These are phyloP conservation scores for Balamuthia mandrillaris DNA, from an alignment of 208 protist genomes.

Conservation along the genomic window DNA sequence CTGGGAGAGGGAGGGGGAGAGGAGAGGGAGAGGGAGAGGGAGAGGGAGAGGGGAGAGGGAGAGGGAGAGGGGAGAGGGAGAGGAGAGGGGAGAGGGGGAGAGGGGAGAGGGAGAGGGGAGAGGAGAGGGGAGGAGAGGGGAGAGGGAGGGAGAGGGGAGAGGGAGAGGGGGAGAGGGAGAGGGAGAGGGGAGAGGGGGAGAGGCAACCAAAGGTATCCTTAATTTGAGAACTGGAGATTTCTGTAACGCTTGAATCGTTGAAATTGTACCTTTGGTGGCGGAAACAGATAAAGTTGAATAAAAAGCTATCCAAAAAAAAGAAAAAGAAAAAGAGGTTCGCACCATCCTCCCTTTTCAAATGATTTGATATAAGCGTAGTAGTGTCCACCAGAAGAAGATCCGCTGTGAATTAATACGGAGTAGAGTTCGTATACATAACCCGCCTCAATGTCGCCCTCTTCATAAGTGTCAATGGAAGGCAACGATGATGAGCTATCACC, in stretches of 20 bases:
- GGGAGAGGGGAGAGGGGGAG: neutral
- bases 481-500: too few species aligned
- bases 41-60: too few species aligned
- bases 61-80: too few species aligned
- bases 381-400: constrained; percentile 40
- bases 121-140: too few species aligned
- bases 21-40: too few species aligned
- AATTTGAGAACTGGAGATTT: neutral
- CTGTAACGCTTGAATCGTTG: neutral
- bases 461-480: neutral
- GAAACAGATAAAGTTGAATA: too few species aligned
- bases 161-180: neutral
- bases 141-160: neutral
- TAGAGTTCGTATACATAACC: constrained; percentile 47
- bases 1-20: too few species aligned
- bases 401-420: constrained; percentile 48
- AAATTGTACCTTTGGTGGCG: constrained; percentile 38
- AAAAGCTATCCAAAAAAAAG: neutral
- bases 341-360: constrained; percentile 45
- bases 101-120: too few species aligned
- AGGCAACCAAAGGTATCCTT: neutral
- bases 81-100: too few species aligned
- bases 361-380: constrained; percentile 50
- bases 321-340: neutral
- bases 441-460: neutral